Conservation (phyloP, 2,329 filamentous ascomycete species). For the Penicillium sumatraense region DNA sequence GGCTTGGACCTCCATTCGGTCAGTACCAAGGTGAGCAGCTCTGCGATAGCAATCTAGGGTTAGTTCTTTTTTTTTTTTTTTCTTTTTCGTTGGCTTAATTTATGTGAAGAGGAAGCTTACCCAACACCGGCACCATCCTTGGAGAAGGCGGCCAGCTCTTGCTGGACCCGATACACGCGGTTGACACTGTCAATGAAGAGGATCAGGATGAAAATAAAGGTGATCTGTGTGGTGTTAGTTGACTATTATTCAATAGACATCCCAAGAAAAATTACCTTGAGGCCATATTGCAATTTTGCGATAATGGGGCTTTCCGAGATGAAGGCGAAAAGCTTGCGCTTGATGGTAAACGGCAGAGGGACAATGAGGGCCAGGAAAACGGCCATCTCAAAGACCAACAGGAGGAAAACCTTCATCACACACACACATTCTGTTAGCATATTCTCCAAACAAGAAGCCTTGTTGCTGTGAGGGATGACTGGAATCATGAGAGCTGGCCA, state of each 20-base stretch:
- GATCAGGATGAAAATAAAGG: conserved; percentile 98
- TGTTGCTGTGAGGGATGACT: conserved; percentile 14
- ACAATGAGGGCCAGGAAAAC: conserved; percentile 61
- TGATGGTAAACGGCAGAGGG: conserved; percentile 84
- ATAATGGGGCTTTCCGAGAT: conserved; percentile 85
- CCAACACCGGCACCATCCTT: conserved; percentile 61
- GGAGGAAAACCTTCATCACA: conserved; percentile 50
- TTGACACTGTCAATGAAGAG: conserved; percentile 97
- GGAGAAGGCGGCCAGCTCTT: conserved; percentile 76
- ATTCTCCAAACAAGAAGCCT: neutral
- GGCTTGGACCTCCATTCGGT: conserved; percentile 97
- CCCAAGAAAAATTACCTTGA: conserved; percentile 66
- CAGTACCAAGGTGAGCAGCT: conserved; percentile 78
- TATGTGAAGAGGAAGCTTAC: conserved; percentile 46
- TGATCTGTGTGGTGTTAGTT: conserved; percentile 64
- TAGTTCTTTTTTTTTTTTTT: conserved; percentile 1
- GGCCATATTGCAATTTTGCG: conserved; percentile 93
- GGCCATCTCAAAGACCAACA: conserved; percentile 55
- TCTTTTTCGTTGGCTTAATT: no score
- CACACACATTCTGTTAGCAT: conserved; percentile 13
- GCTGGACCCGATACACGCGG: conserved; percentile 93
- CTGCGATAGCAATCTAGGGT: conserved; percentile 47
- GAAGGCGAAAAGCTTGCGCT: conserved; percentile 91
- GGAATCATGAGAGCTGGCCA: neutral
- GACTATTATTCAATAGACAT: neutral